A percentile compares a stretch with the other conserved stretches of the same genome.
Conservation (phyloP, 495 filamentous ascomycete genomes). For the Penicillium lagena region DNA sequence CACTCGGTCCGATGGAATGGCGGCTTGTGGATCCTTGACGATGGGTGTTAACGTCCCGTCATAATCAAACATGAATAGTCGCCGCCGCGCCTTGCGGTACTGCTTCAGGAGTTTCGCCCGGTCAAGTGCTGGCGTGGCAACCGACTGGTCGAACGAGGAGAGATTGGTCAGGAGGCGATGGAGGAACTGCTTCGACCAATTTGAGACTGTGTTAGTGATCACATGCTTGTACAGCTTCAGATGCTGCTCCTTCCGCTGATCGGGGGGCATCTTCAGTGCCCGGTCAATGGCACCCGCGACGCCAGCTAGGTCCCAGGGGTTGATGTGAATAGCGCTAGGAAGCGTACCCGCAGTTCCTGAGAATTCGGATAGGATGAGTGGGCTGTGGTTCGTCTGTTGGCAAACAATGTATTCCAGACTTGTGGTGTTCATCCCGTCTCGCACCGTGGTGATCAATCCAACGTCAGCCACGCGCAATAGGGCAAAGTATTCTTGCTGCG, state of each 20-base stretch:
- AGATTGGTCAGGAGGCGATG: slow-evolving; percentile 71
- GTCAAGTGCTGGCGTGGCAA: slow-evolving; percentile 76
- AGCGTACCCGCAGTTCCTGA: slow-evolving; percentile 87
- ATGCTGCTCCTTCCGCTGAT: slow-evolving; percentile 47
- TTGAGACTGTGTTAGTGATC: slow-evolving; percentile 71
- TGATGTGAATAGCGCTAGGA: slow-evolving; percentile 82
- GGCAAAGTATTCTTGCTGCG: slow-evolving; percentile 83
- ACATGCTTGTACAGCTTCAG: slow-evolving; percentile 71
- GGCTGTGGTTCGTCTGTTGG: slow-evolving; percentile 76
- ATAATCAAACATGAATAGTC: slow-evolving; percentile 97
- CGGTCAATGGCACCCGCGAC: slow-evolving; percentile 74
- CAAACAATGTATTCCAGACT: slow-evolving; percentile 89
- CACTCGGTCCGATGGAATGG: slow-evolving; percentile 77
- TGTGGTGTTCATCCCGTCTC: slow-evolving; percentile 96
- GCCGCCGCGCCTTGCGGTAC: slow-evolving; percentile 64
- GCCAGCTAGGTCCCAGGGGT: slow-evolving; percentile 81
- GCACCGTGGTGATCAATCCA: slow-evolving; percentile 83
- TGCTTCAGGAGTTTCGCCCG: slow-evolving; percentile 57
- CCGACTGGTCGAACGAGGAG: slow-evolving; percentile 64
- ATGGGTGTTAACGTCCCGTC: slow-evolving; percentile 97
- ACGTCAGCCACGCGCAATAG: slow-evolving; percentile 81
- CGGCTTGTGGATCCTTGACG: slow-evolving; percentile 78
- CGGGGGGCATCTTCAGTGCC: slow-evolving; percentile 65
- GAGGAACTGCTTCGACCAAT: slow-evolving; percentile 74
- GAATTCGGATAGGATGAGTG: slow-evolving; percentile 90